Conservation (phyloP, 805 yeast species). For the Wickerhamia fluorescens region DNA sequence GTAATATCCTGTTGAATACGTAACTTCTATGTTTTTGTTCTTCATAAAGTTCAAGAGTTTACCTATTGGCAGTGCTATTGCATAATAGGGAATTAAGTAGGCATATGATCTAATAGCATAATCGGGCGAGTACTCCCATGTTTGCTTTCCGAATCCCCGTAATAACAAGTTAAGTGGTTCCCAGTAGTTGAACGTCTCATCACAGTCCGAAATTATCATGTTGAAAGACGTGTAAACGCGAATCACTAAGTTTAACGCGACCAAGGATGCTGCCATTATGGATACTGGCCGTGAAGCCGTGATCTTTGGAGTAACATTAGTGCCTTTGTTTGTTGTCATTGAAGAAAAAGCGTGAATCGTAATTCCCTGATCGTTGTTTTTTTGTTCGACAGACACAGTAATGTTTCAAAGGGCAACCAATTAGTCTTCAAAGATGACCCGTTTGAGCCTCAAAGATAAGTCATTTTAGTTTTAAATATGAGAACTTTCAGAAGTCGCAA, state of each 20-base stretch:
- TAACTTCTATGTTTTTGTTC: conserved; percentile 9
- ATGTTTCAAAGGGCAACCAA: no score
- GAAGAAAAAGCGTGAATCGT: no score
- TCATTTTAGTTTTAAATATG: no score
- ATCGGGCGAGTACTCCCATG: conserved; percentile 94
- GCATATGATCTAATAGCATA: conserved; percentile 85
- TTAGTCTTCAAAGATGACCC: no score
- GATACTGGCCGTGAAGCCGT: no score
- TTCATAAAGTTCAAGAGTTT: conserved; percentile 1
- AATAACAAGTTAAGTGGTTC: conserved; percentile 79
- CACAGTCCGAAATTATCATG: conserved; percentile 84
- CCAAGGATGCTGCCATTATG: conserved; percentile 4
- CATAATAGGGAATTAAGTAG: conserved; percentile 50
- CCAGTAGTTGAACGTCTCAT: conserved; percentile 90
- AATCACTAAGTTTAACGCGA: conserved; percentile 9
- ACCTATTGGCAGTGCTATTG: conserved; percentile 17
- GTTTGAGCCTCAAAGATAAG: no score
- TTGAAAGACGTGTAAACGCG: conserved; percentile 37
- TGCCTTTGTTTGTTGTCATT: no score
- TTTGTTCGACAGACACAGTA: no score
- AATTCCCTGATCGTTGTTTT: no score
- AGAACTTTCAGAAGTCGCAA: no score
- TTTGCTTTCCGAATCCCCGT: conserved; percentile 83
- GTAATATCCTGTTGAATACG: conserved; percentile 10
- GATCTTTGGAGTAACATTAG: no score